Percentiles rank a stretch among this genome's conserved stretches.
These are phyloP conservation scores for Mycena vitilis DNA, from an alignment of 768 basidiomycete genomes.

Conservation along the genomic window DNA sequence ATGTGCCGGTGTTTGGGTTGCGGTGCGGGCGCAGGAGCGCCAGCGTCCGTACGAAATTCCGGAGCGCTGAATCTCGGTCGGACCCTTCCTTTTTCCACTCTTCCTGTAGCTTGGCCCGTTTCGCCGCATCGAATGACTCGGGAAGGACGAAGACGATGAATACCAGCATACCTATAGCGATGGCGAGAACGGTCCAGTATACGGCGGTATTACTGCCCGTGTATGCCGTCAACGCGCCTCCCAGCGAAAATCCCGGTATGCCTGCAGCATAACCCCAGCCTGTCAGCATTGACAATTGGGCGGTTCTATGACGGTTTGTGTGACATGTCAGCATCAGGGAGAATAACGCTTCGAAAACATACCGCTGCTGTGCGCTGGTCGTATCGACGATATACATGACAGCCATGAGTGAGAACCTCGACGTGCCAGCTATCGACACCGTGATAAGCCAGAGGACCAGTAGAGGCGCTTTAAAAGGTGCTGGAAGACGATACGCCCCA, in stretches of 20 bases:
- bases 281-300: constrained; percentile 5
- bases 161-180: constrained; percentile 1
- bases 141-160: constrained; percentile 9
- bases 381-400: constrained; percentile 22
- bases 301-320: background rate
- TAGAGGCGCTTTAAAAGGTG: constrained; percentile 7
- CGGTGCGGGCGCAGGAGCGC: constrained; percentile 10
- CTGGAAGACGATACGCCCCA: constrained; percentile 12
- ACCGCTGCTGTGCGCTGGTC: constrained; percentile 4
- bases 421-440: background rate
- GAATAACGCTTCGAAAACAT: no score
- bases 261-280: constrained; percentile 12
- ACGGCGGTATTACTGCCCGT: constrained; percentile 8
- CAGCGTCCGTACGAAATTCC: constrained; percentile 1
- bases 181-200: constrained; percentile 9
- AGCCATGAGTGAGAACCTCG: constrained; percentile 9
- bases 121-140: constrained; percentile 11
- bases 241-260: constrained; percentile 11
- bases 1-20: constrained; percentile 1
- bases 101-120: constrained; percentile 7
- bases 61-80: constrained; percentile 1
- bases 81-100: constrained; percentile 10
- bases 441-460: constrained; percentile 7
- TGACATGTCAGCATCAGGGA: no score
- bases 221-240: constrained; percentile 14